A percentile compares a stretch with the other conserved stretches of the same genome.
Conservation (phyloP, 495 filamentous ascomycete species). For the Penicillium salamii region DNA sequence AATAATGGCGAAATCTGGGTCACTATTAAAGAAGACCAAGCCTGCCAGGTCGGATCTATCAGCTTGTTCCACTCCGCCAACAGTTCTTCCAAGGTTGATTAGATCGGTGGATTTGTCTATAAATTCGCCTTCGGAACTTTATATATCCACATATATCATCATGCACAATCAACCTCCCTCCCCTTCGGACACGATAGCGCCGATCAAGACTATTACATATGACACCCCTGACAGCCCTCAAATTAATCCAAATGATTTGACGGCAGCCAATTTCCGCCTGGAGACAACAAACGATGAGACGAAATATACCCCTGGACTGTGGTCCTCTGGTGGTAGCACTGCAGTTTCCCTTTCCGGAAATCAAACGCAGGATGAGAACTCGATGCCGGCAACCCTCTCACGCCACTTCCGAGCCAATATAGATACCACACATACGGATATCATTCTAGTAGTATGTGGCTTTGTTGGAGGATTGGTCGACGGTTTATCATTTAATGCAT, state of each 20-base stretch:
- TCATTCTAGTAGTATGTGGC: conserved; percentile 35
- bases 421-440: conserved; percentile 27
- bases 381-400: conserved; percentile 9
- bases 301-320: conserved; percentile 20
- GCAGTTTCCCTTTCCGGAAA: conserved; percentile 23
- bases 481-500: conserved; percentile 44
- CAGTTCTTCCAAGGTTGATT: neutral
- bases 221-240: neutral
- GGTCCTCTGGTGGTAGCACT: conserved; percentile 26
- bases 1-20: conserved; percentile 1
- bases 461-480: conserved; percentile 40
- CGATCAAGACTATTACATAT: neutral
- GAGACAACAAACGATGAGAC: conserved; percentile 9
- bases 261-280: neutral
- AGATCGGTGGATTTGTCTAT: neutral
- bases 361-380: conserved; percentile 13
- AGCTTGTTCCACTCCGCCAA: neutral
- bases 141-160: neutral
- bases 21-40: conserved; percentile 5
- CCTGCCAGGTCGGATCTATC: neutral
- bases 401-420: conserved; percentile 13
- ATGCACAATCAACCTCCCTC: conserved; percentile 2
- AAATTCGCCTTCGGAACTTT: neutral
- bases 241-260: neutral
- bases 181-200: neutral